Evolutionary conservation across 75 land plant species (phyloP), one percentile per base, ranked within the genome.

Genomic region (Cupressus sempervirens): DNA sequence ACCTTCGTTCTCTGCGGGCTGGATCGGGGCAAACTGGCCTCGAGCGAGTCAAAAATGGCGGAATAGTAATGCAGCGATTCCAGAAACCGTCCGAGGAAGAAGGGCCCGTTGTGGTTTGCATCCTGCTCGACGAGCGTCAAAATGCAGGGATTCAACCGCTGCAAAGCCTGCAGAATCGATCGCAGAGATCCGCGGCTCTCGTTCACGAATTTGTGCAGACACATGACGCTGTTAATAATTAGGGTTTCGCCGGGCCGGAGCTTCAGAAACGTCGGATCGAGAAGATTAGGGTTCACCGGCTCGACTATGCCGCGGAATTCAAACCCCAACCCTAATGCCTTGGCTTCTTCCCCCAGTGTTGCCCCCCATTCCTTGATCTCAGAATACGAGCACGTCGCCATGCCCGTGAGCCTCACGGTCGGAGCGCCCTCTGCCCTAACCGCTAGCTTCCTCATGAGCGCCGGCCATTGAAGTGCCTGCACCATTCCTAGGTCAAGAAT

Each of bases 91-190:
- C 89, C 91, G 6, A 92, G 83, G 82, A 90, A 92, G 86, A 88
- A 90, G n/a, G 93, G 90, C 36, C 91, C 91, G 48, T 92, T 92
- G 83, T 92, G 93, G 89, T 85, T 88, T 4, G 91, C 89, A 54
- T 92, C 93, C 81, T 92, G 93, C 86, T 92, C 93, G 72, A 90
- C 91, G 68, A 92, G 68, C 58, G 89, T 89, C 7, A 92, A n/a
- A 76, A 88, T 50, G 16, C 79, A 48, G 2, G 93, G 93, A 29
- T 48, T 40, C 15, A 92, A 79, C 36, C 82, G 80, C 38, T 86
- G 84, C 50, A 92, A 77, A 9, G 85, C 86, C 75, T 87, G 88
- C 52, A 92, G 88, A 16, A 90, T 82, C 4, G 86, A 73, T 62
- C 90, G 85, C 53, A 92, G 86, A 7, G 91, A 84, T 2, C 91